Percentiles rank a stretch among this genome's conserved stretches.
Evolutionary conservation across 345 rosid genomes (phyloP).

Genomic region (Ricinus communis): DNA sequence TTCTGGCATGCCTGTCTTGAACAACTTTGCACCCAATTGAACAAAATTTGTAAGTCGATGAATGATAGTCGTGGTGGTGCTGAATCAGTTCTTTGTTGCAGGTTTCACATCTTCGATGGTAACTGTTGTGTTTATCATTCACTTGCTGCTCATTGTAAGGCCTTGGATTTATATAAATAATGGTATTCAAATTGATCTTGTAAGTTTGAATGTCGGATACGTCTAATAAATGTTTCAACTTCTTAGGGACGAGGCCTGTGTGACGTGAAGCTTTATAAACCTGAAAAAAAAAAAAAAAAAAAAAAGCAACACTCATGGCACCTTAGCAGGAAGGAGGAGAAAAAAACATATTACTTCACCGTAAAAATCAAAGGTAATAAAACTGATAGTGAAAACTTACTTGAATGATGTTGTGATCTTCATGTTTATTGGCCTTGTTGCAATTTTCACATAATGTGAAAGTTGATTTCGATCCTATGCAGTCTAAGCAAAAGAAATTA

Average conservation of each 20-base stretch:
- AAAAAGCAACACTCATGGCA: neutral
- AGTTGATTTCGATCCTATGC: neutral
- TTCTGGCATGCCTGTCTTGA: too few species aligned
- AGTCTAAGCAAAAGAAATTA: neutral
- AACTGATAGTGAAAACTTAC: neutral
- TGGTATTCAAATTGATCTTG: neutral
- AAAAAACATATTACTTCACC: too few species aligned
- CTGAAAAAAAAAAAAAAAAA: neutral
- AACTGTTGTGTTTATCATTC: neutral
- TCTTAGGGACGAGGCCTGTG: neutral
- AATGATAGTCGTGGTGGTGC: neutral
- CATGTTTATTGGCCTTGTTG: neutral
- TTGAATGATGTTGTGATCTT: neutral
- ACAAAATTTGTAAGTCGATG: neutral
- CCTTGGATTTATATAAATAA: neutral
- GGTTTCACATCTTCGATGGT: neutral
- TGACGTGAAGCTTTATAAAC: neutral
- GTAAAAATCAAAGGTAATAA: too few species aligned
- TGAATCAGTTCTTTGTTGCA: neutral
- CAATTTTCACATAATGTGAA: neutral
- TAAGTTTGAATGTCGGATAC: neutral
- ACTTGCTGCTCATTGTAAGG: neutral
- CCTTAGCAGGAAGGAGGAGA: too few species aligned
- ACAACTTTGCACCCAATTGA: conserved; percentile 1
- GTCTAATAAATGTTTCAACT: neutral